Evolutionary conservation across 345 rosid genomes (phyloP).

Genomic region (Gossypium sturtianum): DNA sequence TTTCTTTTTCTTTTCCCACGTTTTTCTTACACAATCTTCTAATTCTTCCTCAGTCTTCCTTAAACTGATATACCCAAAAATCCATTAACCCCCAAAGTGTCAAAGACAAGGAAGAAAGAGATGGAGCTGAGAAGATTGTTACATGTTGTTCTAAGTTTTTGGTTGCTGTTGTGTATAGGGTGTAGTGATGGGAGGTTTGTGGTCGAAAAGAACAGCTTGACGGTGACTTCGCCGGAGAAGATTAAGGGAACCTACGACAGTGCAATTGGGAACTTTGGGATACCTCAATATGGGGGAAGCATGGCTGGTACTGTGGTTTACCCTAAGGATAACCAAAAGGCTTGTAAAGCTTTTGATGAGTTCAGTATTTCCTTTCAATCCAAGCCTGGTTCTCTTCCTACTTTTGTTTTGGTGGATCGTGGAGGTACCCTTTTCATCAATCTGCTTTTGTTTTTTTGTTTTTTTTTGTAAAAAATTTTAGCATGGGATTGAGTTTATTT

Average conservation of each 20-base stretch:
- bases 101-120: background rate
- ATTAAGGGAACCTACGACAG: constrained; percentile 80
- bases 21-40: background rate
- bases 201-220: constrained; percentile 93
- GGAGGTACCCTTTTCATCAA: constrained; percentile 51
- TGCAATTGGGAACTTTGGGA: constrained; percentile 97
- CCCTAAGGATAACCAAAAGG: constrained; percentile 68
- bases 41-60: background rate
- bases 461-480: background rate
- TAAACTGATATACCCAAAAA: background rate
- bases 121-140: constrained; percentile 30
- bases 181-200: constrained; percentile 53
- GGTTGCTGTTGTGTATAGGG: constrained; percentile 18
- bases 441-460: background rate
- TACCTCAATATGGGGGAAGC: constrained; percentile 99
- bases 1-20: background rate
- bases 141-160: constrained; percentile 31
- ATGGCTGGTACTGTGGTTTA: constrained; percentile 82
- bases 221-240: constrained; percentile 84
- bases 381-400: constrained; percentile 82
- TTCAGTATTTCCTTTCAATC: constrained; percentile 59
- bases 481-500: background rate
- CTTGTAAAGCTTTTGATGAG: constrained; percentile 58
- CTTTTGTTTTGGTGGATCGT: constrained; percentile 78
- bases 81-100: background rate